Percentiles rank a stretch among this genome's conserved stretches.
Evolutionary conservation across 1,284 basidiomycete species (phyloP).

Genomic region (Rhodofomes roseus): DNA sequence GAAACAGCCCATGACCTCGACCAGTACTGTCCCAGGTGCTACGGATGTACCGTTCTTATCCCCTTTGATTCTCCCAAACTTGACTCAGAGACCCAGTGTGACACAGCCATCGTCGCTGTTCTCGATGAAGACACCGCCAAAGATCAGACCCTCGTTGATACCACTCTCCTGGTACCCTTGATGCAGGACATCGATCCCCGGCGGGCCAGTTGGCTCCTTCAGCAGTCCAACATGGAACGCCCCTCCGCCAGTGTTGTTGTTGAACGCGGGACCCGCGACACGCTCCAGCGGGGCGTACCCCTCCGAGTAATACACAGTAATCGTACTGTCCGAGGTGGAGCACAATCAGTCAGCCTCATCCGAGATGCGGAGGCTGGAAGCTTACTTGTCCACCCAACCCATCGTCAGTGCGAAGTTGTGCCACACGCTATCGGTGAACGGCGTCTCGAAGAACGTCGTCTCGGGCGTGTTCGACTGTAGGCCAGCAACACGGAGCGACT

Average conservation of each 20-base stretch:
- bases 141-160: slow-evolving; percentile 1
- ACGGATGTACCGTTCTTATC: no score
- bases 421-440: background rate
- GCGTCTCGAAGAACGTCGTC: slow-evolving; percentile 2
- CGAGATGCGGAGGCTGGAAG: background rate
- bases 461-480: background rate
- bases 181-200: background rate
- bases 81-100: background rate
- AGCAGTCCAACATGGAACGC: background rate
- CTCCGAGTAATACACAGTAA: background rate
- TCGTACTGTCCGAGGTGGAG: background rate
- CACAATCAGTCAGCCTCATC: background rate
- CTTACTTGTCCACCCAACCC: slow-evolving; percentile 1
- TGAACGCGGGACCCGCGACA: background rate
- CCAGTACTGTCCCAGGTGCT: no score
- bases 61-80: no score
- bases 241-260: background rate
- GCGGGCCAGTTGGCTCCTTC: background rate
- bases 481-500: background rate
- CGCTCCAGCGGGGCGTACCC: background rate
- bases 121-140: background rate
- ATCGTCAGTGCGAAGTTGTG: background rate
- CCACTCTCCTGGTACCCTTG: background rate
- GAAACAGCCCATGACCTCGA: no score
- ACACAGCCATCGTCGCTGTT: background rate